phyloP scores from a whole-genome alignment of 306 rosid genomes.

The Crotalaria pallida region DNA sequence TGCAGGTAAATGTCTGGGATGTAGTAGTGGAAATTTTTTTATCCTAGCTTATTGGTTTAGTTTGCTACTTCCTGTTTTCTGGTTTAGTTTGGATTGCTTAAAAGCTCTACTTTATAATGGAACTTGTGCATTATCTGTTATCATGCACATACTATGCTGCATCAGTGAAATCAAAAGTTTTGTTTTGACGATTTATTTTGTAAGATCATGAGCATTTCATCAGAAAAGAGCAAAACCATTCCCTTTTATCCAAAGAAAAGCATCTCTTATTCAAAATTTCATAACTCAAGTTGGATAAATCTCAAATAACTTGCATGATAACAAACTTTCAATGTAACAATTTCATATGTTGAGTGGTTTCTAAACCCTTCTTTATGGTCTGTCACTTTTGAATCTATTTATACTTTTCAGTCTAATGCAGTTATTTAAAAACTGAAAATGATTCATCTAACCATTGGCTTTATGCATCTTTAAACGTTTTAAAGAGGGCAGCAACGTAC shows the following conservation, averaged over 20 bases:
- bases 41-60: background rate
- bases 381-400: background rate
- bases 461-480: background rate
- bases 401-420: background rate
- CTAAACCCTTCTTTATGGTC: background rate
- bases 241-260: background rate
- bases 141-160: background rate
- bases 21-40: background rate
- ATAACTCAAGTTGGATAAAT: background rate
- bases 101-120: background rate
- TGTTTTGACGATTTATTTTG: background rate
- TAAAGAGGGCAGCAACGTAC: background rate
- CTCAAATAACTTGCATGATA: background rate
- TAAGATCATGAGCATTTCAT: background rate
- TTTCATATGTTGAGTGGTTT: background rate
- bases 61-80: background rate
- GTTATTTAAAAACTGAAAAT: background rate
- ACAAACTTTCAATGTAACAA: background rate
- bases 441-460: background rate
- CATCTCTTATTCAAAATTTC: background rate
- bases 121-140: background rate
- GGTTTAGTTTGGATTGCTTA: background rate
- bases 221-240: background rate
- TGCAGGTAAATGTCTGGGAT: conserved; percentile 45
- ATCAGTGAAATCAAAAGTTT: background rate